Conservation (phyloP, 805 yeast species). For the Limtongia smithiae region DNA sequence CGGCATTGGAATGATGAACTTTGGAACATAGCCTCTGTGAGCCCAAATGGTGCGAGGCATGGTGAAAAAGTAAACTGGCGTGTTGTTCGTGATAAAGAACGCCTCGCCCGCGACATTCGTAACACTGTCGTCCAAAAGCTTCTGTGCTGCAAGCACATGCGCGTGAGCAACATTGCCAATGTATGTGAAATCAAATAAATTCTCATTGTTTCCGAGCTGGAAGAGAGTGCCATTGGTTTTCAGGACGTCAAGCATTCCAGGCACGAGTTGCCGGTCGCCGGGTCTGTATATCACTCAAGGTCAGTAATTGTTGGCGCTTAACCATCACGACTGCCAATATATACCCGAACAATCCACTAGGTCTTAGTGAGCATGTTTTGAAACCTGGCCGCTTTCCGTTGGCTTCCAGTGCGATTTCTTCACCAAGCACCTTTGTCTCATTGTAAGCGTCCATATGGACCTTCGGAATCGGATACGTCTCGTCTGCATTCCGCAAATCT, state of each 20-base stretch:
- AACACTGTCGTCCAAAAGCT: constrained; percentile 45
- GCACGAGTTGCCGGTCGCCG: constrained; percentile 94
- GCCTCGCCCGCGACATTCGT: constrained; percentile 71
- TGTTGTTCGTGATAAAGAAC: constrained; percentile 87
- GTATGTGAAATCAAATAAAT: constrained; percentile 93
- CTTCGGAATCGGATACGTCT: constrained; percentile 86
- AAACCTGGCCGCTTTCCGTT: constrained; percentile 52
- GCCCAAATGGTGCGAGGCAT: constrained; percentile 96
- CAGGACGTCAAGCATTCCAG: constrained; percentile 82
- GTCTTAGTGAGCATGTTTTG: constrained; percentile 82
- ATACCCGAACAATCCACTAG: constrained; percentile 92
- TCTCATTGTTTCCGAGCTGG: constrained; percentile 92
- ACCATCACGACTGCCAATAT: neutral
- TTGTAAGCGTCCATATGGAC: constrained; percentile 96
- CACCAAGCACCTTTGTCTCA: constrained; percentile 77
- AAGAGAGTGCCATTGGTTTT: constrained; percentile 80
- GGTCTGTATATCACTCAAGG: constrained; percentile 42
- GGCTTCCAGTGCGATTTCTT: constrained; percentile 70
- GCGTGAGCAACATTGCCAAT: constrained; percentile 98
- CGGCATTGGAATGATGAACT: constrained; percentile 60
- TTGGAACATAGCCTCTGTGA: constrained; percentile 83
- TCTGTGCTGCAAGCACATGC: constrained; percentile 87
- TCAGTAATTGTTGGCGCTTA: neutral
- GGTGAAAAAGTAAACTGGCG: constrained; percentile 96
- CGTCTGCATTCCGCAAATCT: constrained; percentile 88